These are phyloP conservation scores for Borovskyia barvae DNA, from an alignment of 208 protist genomes.

Conservation along the genomic window DNA sequence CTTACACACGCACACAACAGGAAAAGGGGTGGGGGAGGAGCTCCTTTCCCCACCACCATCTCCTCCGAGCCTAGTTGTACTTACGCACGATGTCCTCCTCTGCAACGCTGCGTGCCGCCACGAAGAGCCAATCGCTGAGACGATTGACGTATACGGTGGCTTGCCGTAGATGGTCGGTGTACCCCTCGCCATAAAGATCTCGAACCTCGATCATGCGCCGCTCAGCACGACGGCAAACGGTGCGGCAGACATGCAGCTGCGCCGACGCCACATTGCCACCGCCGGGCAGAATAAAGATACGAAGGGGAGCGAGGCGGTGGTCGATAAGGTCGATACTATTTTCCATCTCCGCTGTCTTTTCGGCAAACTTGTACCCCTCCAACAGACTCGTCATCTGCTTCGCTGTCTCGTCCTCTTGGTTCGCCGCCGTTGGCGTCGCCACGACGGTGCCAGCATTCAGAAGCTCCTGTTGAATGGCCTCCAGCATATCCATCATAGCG, in stretches of 20 bases:
- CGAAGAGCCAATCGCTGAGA: conserved; percentile 76
- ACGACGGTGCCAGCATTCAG: conserved; percentile 65
- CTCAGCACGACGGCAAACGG: conserved; percentile 61
- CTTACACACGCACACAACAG: too few species aligned
- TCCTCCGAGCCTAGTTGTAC: conserved; percentile 23
- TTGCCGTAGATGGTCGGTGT: conserved; percentile 35
- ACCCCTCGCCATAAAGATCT: conserved; percentile 22
- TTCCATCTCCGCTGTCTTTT: conserved; percentile 40
- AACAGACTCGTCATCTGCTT: conserved; percentile 16
- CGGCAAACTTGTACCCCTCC: conserved; percentile 16
- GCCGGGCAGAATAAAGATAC: conserved; percentile 69
- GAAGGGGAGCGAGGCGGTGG: conserved; percentile 35
- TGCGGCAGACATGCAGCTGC: conserved; percentile 69
- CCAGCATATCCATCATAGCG: conserved; percentile 32
- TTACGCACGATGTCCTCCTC: conserved; percentile 42
- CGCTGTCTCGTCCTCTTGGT: conserved; percentile 7
- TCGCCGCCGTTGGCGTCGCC: conserved; percentile 50
- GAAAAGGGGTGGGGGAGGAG: too few species aligned
- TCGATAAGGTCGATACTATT: conserved; percentile 71
- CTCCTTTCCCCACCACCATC: too few species aligned
- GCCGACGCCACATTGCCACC: conserved; percentile 34
- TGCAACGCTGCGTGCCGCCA: conserved; percentile 48
- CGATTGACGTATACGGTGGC: conserved; percentile 65
- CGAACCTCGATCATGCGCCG: conserved; percentile 48
- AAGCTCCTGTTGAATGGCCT: conserved; percentile 53